phyloP scores from a whole-genome alignment of 192 early-diverging fungal genomes.

The Coemansia sp. region DNA sequence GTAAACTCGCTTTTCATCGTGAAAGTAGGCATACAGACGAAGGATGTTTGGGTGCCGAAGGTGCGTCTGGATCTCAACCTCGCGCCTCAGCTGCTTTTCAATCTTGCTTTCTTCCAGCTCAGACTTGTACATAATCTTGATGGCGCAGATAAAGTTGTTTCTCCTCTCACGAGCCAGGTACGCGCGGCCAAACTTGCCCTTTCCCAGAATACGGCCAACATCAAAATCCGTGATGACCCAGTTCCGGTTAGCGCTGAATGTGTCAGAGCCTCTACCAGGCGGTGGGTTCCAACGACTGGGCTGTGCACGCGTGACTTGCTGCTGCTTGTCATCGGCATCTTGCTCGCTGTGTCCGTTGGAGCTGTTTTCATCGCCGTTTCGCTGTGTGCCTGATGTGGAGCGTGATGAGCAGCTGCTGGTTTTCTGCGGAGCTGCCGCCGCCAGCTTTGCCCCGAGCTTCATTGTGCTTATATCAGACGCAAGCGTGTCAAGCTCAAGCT shows the following conservation, averaged over 20 bases:
- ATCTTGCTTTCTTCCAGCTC: slow-evolving; percentile 73
- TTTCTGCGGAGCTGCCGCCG: neutral
- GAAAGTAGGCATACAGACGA: slow-evolving; percentile 92
- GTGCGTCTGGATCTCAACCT: slow-evolving; percentile 93
- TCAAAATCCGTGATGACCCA: slow-evolving; percentile 84
- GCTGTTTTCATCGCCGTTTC: neutral
- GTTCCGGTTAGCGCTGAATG: slow-evolving; percentile 6
- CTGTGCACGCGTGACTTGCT: neutral
- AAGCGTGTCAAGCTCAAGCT: slow-evolving; percentile 26
- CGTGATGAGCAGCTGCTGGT: neutral
- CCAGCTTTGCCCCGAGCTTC: slow-evolving; percentile 9
- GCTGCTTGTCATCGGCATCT: neutral
- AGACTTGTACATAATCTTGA: slow-evolving; percentile 85
- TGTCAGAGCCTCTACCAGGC: neutral
- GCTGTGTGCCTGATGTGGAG: slow-evolving; percentile 6
- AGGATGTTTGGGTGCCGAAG: slow-evolving; percentile 91
- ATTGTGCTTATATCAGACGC: slow-evolving; percentile 30
- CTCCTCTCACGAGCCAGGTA: slow-evolving; percentile 87
- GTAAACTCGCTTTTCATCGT: slow-evolving; percentile 88
- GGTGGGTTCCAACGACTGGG: neutral
- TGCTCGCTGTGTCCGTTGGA: neutral
- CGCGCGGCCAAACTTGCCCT: slow-evolving; percentile 95
- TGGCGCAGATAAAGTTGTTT: slow-evolving; percentile 82
- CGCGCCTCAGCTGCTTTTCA: slow-evolving; percentile 86
- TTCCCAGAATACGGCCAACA: slow-evolving; percentile 80